Percentiles rank a stretch among this genome's conserved stretches.
Evolutionary conservation across 371 early-diverging fungal genomes (phyloP).

Genomic region (Rhizopus microsporus): DNA sequence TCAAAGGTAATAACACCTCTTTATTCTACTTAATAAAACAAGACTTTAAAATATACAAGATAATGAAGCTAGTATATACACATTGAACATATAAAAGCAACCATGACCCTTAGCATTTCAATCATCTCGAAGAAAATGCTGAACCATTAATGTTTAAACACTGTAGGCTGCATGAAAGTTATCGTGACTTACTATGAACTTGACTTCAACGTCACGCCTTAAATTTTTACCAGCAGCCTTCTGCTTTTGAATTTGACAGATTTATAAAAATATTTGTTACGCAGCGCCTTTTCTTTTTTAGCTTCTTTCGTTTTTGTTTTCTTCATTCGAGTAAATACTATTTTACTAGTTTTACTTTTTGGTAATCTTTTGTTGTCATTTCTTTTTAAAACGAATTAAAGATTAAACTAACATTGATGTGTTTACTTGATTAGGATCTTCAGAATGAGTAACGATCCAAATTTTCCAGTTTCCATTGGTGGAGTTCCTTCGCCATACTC

Average conservation of each 20-base stretch:
- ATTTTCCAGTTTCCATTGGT: conserved; percentile 36
- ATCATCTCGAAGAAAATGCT: no score
- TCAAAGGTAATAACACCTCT: no score
- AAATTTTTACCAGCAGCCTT: background rate
- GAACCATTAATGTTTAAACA: no score
- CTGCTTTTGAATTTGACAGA: conserved; percentile 1
- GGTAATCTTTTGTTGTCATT: background rate
- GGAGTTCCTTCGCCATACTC: conserved; percentile 35
- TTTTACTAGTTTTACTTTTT: conserved; percentile 1
- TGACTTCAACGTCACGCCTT: no score
- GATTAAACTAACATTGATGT: background rate
- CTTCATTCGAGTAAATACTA: conserved; percentile 1
- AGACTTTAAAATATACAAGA: no score
- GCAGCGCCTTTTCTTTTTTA: conserved; percentile 1
- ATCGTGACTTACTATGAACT: no score
- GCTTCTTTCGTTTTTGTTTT: background rate
- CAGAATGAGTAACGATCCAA: conserved; percentile 16
- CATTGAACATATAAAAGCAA: no score
- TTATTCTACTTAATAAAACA: no score
- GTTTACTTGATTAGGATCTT: background rate
- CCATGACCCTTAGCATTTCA: no score
- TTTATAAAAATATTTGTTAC: conserved; percentile 3
- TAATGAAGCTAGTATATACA: no score
- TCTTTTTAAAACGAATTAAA: background rate
- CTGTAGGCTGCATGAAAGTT: no score